phyloP scores from a whole-genome alignment of 495 filamentous ascomycete genomes.

The Trichocladium antarcticum region DNA sequence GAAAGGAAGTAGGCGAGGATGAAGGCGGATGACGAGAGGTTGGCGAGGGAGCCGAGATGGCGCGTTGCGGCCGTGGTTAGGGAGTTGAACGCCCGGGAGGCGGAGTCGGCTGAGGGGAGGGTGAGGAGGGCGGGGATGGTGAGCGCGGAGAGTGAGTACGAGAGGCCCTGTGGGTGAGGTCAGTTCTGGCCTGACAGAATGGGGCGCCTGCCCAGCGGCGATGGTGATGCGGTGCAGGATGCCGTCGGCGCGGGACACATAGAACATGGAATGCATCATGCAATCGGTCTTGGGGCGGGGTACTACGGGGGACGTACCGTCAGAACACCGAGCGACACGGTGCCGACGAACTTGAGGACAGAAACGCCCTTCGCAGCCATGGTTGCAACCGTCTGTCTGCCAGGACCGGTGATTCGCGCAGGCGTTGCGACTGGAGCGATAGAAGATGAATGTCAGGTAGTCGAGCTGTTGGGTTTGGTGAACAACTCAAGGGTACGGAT shows the following conservation, averaged over 20 bases:
- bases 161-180: slow-evolving; percentile 52
- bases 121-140: slow-evolving; percentile 65
- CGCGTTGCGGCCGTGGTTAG: slow-evolving; percentile 48
- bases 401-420: slow-evolving; percentile 1
- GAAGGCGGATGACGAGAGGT: slow-evolving; percentile 51
- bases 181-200: neutral
- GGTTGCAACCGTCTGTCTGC: slow-evolving; percentile 19
- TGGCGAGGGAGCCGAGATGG: slow-evolving; percentile 50
- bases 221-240: neutral
- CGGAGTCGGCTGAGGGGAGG: slow-evolving; percentile 59
- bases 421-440: neutral
- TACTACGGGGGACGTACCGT: slow-evolving; percentile 49
- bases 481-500: neutral
- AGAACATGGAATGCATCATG: neutral
- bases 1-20: slow-evolving; percentile 63
- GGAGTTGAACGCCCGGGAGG: slow-evolving; percentile 51
- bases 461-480: neutral
- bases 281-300: neutral
- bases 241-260: too few species aligned
- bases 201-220: too few species aligned
- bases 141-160: slow-evolving; percentile 62
- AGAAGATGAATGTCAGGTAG: neutral
- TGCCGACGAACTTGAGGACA: slow-evolving; percentile 79
- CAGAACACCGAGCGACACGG: slow-evolving; percentile 71
- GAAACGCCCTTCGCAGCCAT: slow-evolving; percentile 64